These are phyloP conservation scores for Omphalea diandra DNA, from an alignment of 441 rosid genomes.

Conservation along the genomic window DNA sequence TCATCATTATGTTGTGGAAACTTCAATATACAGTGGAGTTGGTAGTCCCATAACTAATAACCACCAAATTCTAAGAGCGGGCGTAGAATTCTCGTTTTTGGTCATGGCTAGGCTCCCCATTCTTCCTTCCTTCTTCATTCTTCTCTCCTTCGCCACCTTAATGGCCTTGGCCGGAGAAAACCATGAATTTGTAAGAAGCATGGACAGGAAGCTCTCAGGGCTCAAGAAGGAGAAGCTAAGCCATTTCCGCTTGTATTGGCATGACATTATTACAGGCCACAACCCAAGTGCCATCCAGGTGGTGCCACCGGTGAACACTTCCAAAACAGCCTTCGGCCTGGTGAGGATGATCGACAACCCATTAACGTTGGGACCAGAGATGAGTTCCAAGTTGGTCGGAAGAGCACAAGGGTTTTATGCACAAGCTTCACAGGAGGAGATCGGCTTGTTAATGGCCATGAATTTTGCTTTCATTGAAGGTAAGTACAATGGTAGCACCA, in stretches of 20 bases:
- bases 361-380: conserved; percentile 40
- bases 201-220: conserved; percentile 39
- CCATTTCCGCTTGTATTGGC: conserved; percentile 42
- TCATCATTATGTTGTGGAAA: too few species aligned
- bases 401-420: conserved; percentile 60
- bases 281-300: conserved; percentile 28
- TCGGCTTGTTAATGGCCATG: conserved; percentile 55
- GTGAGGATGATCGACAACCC: conserved; percentile 56
- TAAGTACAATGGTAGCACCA: conserved; percentile 57
- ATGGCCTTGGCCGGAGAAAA: conserved; percentile 19
- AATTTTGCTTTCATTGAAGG: conserved; percentile 60
- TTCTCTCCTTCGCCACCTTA: conserved; percentile 22
- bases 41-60: not conserved
- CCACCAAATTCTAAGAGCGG: not conserved
- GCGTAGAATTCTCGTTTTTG: not conserved
- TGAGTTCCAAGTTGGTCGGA: conserved; percentile 50
- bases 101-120: conserved; percentile 33
- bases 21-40: not conserved
- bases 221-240: conserved; percentile 45
- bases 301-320: conserved; percentile 22
- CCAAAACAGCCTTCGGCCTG: conserved; percentile 26
- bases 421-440: conserved; percentile 34
- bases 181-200: conserved; percentile 29
- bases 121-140: conserved; percentile 15
- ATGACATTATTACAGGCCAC: conserved; percentile 30